Evolutionary conservation across 1,284 basidiomycete species (phyloP), one percentile per base, ranked within the genome.

Genomic region (Cryptococcus floricola): DNA sequence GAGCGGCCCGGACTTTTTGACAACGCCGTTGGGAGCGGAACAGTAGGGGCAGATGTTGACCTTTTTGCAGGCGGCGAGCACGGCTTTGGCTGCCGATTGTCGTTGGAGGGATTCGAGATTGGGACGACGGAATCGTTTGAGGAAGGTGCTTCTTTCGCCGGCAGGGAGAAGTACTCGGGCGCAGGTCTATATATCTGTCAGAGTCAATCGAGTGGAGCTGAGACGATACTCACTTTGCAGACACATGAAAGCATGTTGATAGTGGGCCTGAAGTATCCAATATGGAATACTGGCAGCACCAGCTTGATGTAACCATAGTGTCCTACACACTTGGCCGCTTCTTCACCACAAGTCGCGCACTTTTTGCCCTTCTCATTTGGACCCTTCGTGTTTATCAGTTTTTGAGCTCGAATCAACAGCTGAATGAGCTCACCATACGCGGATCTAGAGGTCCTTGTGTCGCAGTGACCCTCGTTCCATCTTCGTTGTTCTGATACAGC

Each of bases 221-320:
- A 16, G 23, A 28, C 27, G 7, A 13, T 12, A 68, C 81, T 47
- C 58, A 91, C 91, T 80, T 97, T 98, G 83, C 94, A 98, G 66
- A 97, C 92, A 69, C 89, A 89, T 74, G 98, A 96, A 0, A 98
- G 82, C 66, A 98, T 91, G 47, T 85, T 84, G 57, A 98, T 91
- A 13, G 88, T 91, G 61, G 97, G 92, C 71, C 94, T 92, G 81
- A 98, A 97, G 79, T 92, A 99, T 14, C 96, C 96, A 61, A 98
- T 91, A 73, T 98, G 94, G 71, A 98, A 98, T 13, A 98, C 94
- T 0, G 95, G 95, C 13, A 99, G 86, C 34, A 89, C 86, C 39
- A 98, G 84, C 77, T 95, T 95, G 80, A 97, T 94, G 78, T 95
- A 96, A 7, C 93, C 94, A 75, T 95, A 97, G 76, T 98, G 94